phyloP scores from a whole-genome alignment of 208 protist species.

The Leishmania martiniquensis region DNA sequence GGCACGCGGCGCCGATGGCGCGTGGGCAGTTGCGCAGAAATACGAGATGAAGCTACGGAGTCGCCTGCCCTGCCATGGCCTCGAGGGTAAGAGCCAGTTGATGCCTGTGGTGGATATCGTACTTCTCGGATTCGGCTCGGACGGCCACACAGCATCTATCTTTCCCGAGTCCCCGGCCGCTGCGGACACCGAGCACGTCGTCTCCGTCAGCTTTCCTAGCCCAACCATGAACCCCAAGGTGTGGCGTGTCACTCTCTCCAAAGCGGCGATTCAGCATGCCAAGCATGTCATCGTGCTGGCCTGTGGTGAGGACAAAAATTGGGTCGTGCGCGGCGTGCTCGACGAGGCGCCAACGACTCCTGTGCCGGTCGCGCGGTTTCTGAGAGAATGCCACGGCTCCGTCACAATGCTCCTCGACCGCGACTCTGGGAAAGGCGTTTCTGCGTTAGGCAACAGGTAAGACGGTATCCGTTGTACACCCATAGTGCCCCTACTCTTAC shows the following conservation, averaged over 20 bases:
- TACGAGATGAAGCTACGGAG: slow-evolving; percentile 40
- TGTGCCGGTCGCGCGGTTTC: slow-evolving; percentile 63
- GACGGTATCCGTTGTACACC: too few relatives aligned
- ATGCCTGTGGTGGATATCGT: slow-evolving; percentile 75
- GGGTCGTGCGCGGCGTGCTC: slow-evolving; percentile 71
- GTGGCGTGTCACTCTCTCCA: slow-evolving; percentile 77
- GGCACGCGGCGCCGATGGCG: slow-evolving; percentile 37
- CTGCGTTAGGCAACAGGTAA: neutral
- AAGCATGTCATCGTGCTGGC: slow-evolving; percentile 77
- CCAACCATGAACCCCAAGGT: slow-evolving; percentile 83
- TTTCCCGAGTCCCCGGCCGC: slow-evolving; percentile 72
- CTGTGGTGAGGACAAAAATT: slow-evolving; percentile 65
- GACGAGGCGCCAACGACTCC: slow-evolving; percentile 5
- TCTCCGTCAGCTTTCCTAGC: slow-evolving; percentile 68
- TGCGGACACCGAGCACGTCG: slow-evolving; percentile 32
- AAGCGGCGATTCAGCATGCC: slow-evolving; percentile 62
- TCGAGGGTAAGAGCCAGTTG: slow-evolving; percentile 2
- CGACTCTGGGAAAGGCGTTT: slow-evolving; percentile 19
- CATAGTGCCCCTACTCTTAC: neutral
- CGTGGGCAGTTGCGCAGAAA: slow-evolving; percentile 40
- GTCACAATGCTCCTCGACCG: slow-evolving; percentile 68
- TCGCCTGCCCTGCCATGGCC: slow-evolving; percentile 8
- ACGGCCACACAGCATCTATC: slow-evolving; percentile 86
- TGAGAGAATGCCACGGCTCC: slow-evolving; percentile 64
- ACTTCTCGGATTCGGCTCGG: slow-evolving; percentile 77